Conservation (phyloP, 108 stramenopile genomes). For the Conticribra guillardii region DNA sequence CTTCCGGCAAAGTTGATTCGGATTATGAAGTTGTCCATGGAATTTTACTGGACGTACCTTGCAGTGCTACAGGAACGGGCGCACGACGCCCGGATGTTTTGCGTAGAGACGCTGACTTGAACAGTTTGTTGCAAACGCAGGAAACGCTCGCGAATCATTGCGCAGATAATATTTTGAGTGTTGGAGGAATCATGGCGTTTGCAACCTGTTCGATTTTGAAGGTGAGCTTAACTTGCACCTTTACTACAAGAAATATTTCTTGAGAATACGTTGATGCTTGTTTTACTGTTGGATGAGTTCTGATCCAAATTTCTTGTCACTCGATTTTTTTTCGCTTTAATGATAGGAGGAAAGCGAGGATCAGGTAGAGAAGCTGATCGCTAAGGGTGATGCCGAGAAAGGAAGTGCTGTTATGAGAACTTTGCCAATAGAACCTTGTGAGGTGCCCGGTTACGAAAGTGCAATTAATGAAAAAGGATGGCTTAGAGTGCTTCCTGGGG, state of each 20-base stretch:
- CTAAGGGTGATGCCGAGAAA: conserved; percentile 23
- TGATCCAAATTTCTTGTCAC: not conserved
- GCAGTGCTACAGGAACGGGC: conserved; percentile 82
- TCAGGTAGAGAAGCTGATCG: conserved; percentile 68
- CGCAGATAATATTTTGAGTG: conserved; percentile 60
- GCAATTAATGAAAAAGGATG: conserved; percentile 82
- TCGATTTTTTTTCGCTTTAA: not conserved
- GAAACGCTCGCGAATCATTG: conserved; percentile 64
- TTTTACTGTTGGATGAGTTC: not conserved
- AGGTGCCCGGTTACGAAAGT: conserved; percentile 83
- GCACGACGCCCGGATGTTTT: conserved; percentile 82
- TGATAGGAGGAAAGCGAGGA: conserved; percentile 72
- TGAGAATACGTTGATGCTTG: not conserved
- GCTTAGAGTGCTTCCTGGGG: conserved; percentile 76
- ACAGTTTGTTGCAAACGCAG: conserved; percentile 59
- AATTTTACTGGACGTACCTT: conserved; percentile 81
- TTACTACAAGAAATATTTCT: no score
- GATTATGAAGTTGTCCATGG: conserved; percentile 51
- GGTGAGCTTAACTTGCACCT: no score
- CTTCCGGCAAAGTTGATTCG: conserved; percentile 8
- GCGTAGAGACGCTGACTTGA: conserved; percentile 43
- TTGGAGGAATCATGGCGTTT: conserved; percentile 77
- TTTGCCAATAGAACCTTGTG: conserved; percentile 60
- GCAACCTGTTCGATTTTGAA: conserved; percentile 81
- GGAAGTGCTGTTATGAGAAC: conserved; percentile 41